These are phyloP conservation scores for Penicillium sp. DNA, from an alignment of 2,329 filamentous ascomycete genomes.

Conservation along the genomic window DNA sequence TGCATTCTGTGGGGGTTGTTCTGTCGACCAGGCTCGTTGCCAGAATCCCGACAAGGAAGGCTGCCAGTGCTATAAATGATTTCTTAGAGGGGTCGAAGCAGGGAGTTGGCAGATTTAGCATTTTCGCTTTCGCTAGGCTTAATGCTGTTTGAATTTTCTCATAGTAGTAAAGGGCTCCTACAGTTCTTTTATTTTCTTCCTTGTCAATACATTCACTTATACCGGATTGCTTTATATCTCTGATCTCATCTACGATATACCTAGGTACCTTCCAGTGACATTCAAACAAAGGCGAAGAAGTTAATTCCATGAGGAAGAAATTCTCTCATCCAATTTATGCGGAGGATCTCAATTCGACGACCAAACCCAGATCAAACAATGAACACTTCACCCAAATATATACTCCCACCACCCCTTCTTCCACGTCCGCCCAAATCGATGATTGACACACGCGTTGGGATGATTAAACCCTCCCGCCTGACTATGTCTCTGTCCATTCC, in stretches of 20 bases:
- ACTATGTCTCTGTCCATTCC: conserved; percentile 38
- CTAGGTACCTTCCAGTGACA: no score
- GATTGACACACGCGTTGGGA: conserved; percentile 34
- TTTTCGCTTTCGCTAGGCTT: background rate
- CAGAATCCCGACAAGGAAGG: conserved; percentile 3
- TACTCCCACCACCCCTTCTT: conserved; percentile 34
- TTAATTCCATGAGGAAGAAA: background rate
- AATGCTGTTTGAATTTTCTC: no score
- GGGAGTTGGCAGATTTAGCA: background rate
- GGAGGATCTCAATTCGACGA: background rate
- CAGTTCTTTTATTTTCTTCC: background rate
- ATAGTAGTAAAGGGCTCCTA: background rate
- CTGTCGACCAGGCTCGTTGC: conserved; percentile 2
- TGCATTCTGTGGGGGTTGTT: conserved; percentile 2
- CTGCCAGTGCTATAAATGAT: conserved; percentile 7
- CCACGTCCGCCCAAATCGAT: conserved; percentile 36
- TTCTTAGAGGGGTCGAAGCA: no score
- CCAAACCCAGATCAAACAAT: background rate
- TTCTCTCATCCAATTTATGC: no score
- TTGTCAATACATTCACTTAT: background rate
- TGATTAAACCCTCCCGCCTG: conserved; percentile 28
- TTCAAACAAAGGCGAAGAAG: no score
- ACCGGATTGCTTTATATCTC: background rate
- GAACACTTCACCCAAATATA: conserved; percentile 23
- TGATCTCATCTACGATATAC: no score